phyloP scores from a whole-genome alignment of 148 eudicot genomes.

The Amaranthus hypochondriacus region DNA sequence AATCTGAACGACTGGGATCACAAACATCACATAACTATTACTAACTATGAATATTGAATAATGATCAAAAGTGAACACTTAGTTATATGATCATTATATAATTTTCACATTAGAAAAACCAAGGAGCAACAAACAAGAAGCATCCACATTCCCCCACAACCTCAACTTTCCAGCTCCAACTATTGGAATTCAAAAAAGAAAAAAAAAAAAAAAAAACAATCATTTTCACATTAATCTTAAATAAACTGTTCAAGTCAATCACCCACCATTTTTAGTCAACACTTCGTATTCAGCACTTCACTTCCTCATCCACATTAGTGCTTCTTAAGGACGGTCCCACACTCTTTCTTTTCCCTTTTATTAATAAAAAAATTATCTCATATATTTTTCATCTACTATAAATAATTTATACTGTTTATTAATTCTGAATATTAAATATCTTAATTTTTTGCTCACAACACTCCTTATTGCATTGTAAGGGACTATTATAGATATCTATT shows the following conservation, averaged over 20 bases:
- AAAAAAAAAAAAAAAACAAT: background rate
- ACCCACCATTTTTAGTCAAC: background rate
- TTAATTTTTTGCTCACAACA: too few species aligned
- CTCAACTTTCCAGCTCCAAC: background rate
- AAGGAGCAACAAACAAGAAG: background rate
- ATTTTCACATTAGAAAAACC: background rate
- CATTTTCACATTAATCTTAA: background rate
- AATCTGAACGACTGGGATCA: too few species aligned
- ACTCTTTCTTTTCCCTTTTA: background rate
- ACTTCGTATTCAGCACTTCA: constrained; percentile 2
- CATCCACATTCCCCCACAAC: background rate
- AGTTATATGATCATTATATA: too few species aligned
- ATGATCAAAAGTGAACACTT: too few species aligned
- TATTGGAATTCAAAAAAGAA: background rate
- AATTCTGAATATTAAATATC: too few species aligned
- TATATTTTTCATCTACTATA: too few species aligned
- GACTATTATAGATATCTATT: too few species aligned
- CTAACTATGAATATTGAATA: too few species aligned
- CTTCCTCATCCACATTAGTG: background rate
- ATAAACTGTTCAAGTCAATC: background rate
- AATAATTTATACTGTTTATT: too few species aligned
- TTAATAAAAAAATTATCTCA: too few species aligned
- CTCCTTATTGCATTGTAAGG: too few species aligned
- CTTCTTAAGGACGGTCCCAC: constrained; percentile 1
- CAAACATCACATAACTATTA: too few species aligned